Base-by-base conservation (phyloP, 257 asterid genomes). In the Datura wrightii region DNA sequence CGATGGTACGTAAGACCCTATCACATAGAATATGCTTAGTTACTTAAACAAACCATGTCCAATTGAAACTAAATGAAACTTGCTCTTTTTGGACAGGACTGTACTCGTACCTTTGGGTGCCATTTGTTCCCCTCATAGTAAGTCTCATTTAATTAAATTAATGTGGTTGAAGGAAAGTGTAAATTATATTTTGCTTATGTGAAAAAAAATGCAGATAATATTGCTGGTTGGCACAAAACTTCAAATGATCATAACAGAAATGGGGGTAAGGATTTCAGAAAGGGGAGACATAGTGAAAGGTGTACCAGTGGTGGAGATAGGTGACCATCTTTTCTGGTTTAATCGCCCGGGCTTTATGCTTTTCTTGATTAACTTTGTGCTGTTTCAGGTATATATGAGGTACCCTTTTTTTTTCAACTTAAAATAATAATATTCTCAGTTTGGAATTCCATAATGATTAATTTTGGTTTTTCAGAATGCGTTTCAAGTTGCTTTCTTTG, bases 301-400 rank as follows among this genome's bases (percentile, higher is more conserved):
- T 31, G 56, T 80, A 16, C 83, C 83, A 10, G 63, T 84, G 78
- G 86, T 84, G 66, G 62, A 84, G 79, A 80, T 52, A 5, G 86
- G 86, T 2, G 86, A 84, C 44, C 71, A 84, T 42, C 83, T 84
- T 48, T 84, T 84, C 55, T 84, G 86, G 86, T 84, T 84, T 70
- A 84, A 84, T 36, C 83, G 83, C 58, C 86, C 86, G 44, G 48
- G n/a, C 14, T 41, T 84, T 34, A 5, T 84, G 2, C 55, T 84
- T 24, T 76, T 84, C 66, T 84, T 84, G 65, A 59, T 84, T 16
- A 54, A 72, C 50, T 84, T 84, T 76, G 86, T 84, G 2, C 86
- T 84, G 78, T 84, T 84, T 76, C 83, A 55, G 83, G 86, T 84
- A 46, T 24, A 24, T 24, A 24, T 24, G 31, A 24, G 31, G 31